phyloP scores from a whole-genome alignment of 192 early-diverging fungal genomes.

The Dissophora globulifera region DNA sequence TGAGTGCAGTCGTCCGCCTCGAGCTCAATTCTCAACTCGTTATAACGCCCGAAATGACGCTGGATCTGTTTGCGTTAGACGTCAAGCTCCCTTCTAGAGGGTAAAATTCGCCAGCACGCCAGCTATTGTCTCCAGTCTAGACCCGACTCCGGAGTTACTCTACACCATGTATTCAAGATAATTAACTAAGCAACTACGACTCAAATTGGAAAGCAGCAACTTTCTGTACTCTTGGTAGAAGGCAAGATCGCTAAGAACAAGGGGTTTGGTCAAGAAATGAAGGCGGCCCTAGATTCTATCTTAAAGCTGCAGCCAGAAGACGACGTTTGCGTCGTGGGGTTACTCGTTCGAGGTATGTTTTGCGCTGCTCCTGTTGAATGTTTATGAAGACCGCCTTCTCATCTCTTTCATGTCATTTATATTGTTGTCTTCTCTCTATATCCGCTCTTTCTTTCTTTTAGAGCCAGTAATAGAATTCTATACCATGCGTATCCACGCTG shows the following conservation, averaged over 20 bases:
- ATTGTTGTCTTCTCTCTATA: not conserved
- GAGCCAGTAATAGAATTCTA: constrained; percentile 30
- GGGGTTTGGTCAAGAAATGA: constrained; percentile 13
- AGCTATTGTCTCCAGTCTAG: too few species aligned
- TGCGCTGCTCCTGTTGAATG: not conserved
- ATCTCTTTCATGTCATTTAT: not conserved
- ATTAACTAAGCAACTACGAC: constrained; percentile 13
- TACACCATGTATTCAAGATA: too few species aligned
- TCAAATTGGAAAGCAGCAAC: constrained; percentile 1
- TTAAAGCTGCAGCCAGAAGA: constrained; percentile 1
- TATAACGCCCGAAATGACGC: too few species aligned
- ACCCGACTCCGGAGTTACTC: too few species aligned
- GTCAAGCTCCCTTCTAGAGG: too few species aligned
- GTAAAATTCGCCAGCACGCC: too few species aligned
- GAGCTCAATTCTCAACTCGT: too few species aligned
- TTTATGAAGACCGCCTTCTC: not conserved
- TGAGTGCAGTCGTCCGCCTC: too few species aligned
- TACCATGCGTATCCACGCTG: constrained; percentile 17
- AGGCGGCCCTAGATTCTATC: constrained; percentile 21
- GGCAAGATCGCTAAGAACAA: constrained; percentile 11
- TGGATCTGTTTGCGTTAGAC: too few species aligned
- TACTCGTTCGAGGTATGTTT: constrained; percentile 14
- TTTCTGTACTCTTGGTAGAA: constrained; percentile 11
- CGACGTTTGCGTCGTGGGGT: constrained; percentile 15
- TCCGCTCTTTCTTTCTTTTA: constrained; percentile 10